A percentile compares a stretch with the other conserved stretches of the same genome.
phyloP scores from a whole-genome alignment of 1,284 basidiomycete genomes.

The Mycocalia duriaeana region DNA sequence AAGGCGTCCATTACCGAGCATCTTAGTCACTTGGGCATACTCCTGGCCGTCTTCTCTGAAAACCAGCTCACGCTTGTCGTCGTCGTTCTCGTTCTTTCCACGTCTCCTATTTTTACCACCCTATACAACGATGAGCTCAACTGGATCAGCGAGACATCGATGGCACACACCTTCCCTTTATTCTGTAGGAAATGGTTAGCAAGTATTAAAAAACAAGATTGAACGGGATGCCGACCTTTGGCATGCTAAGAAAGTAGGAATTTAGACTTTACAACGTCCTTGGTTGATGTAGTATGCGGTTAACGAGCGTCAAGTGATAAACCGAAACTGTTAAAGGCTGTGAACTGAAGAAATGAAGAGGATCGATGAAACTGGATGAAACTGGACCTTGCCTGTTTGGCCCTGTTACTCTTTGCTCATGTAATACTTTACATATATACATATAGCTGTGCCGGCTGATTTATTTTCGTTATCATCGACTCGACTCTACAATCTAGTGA shows the following conservation, averaged over 20 bases:
- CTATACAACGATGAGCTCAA: conserved; percentile 35
- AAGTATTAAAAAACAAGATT: conserved; percentile 10
- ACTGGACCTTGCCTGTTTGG: no score
- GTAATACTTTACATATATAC: no score
- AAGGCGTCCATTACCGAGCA: conserved; percentile 97
- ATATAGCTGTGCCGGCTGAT: no score
- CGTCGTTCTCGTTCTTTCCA: conserved; percentile 99
- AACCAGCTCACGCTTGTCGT: conserved; percentile 97
- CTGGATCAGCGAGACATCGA: conserved; percentile 1
- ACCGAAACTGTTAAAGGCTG: no score
- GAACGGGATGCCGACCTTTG: conserved; percentile 40
- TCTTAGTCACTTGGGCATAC: conserved; percentile 97
- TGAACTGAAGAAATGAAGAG: no score
- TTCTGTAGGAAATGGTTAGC: conserved; percentile 42
- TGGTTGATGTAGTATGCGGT: no score
- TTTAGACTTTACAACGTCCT: no score
- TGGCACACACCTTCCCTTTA: conserved; percentile 68
- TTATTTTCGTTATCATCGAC: no score
- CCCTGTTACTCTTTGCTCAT: no score
- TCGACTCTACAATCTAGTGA: no score
- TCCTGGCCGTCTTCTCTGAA: conserved; percentile 99
- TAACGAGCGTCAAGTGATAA: no score
- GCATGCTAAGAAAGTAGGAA: conserved; percentile 35
- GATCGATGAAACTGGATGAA: no score
- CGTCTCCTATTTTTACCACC: conserved; percentile 99